Evolutionary conservation across 2,329 filamentous ascomycete genomes (phyloP).

Genomic region (Nannizziopsis barbatae): DNA sequence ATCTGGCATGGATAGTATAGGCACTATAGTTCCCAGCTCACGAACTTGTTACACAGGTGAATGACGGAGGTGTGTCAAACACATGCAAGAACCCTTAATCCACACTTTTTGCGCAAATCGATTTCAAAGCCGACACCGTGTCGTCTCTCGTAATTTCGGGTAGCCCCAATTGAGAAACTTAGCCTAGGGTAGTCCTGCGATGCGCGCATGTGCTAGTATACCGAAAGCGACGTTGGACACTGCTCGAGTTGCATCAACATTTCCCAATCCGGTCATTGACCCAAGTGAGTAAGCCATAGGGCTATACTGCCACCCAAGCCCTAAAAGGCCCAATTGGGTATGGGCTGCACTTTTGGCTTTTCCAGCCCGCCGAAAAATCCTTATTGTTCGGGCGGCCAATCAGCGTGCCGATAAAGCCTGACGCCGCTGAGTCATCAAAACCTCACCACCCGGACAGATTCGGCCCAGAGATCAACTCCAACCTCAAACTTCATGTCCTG

Average conservation of each 20-base stretch:
- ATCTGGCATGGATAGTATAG: neutral
- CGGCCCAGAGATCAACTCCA: constrained; percentile 9
- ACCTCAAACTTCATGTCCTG: constrained; percentile 5
- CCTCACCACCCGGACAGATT: constrained; percentile 14
- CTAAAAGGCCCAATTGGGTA: neutral
- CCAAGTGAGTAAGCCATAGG: neutral
- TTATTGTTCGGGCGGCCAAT: neutral
- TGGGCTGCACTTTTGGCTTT: neutral
- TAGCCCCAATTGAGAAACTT: neutral
- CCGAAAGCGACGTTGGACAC: neutral
- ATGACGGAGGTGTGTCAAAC: constrained; percentile 2
- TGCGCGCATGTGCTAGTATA: constrained; percentile 3
- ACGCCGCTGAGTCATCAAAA: constrained; percentile 13
- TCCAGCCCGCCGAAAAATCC: neutral
- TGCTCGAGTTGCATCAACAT: neutral
- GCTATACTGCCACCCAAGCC: neutral
- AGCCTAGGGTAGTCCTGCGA: neutral
- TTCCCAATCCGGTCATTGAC: neutral
- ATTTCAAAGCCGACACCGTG: too few species aligned
- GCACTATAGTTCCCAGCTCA: constrained; percentile 2
- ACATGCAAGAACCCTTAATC: constrained; percentile 8
- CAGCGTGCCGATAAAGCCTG: neutral
- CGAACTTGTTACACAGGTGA: constrained; percentile 8
- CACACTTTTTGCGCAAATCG: neutral
- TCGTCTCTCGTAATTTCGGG: neutral